Conservation (phyloP, 2,329 filamentous ascomycete species). For the Penicillium sp. region DNA sequence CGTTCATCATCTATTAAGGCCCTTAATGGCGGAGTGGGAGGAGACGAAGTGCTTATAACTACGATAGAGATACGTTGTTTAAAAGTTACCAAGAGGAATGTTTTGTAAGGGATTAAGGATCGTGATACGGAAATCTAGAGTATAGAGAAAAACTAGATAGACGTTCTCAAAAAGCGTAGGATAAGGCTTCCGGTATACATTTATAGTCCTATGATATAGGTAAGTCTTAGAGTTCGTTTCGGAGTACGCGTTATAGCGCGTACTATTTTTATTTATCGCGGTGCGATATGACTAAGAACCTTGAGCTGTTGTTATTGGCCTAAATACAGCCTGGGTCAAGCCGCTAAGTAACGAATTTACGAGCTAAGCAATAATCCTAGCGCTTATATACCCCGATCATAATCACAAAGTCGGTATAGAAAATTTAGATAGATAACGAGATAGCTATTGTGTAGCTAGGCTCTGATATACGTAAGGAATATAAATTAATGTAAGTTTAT, state of each 20-base stretch:
- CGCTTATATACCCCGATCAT: background rate
- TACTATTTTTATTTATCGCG: background rate
- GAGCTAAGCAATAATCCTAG: background rate
- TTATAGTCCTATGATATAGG: background rate
- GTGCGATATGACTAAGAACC: background rate
- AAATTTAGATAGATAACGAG: background rate
- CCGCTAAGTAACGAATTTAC: background rate
- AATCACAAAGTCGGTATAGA: too few relatives aligned
- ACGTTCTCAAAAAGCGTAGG: background rate
- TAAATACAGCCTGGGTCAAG: background rate
- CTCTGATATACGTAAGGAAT: background rate
- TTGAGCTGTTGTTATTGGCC: background rate
- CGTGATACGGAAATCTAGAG: conserved; percentile 1
- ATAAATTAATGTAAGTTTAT: background rate
- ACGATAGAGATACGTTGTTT: conserved; percentile 6
- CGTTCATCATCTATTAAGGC: conserved; percentile 8
- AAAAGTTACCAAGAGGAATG: background rate
- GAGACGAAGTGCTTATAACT: conserved; percentile 16
- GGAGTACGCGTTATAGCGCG: background rate
- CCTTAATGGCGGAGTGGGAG: conserved; percentile 17
- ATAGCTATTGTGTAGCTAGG: background rate
- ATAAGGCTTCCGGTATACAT: background rate
- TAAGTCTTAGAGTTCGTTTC: background rate
- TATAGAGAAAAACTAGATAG: background rate
- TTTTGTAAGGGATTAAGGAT: background rate